Base-by-base conservation (phyloP, 768 basidiomycete genomes). In the Lactarius hengduanensis region DNA sequence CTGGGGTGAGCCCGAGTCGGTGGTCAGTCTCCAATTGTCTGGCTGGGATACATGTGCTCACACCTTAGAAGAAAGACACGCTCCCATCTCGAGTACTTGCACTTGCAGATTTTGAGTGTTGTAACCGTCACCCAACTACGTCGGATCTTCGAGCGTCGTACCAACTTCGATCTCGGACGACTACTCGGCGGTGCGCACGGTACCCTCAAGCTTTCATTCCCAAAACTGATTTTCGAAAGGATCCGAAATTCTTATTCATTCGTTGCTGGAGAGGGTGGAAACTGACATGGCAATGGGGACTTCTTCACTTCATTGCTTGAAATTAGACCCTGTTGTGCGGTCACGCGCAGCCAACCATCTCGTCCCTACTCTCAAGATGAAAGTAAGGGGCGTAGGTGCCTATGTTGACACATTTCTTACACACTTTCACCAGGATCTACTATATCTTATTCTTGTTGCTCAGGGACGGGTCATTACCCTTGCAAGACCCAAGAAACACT, bases 1-100 rank as follows among this genome's bases (percentile, higher is more conserved):
- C 13, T 96, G 93, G 92, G 92, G 92, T 15, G 97, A 98, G 77
- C 96, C 97, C 0, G 97, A 98, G 77, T 92, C 91, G 67, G 89
- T 98, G 69, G 96, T 98, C 78, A 78, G 93, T 80, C 60, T 45
- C 38, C 15, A 63, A 38, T 20, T 26, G n/a, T 34, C 45, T 57
- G 64, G 41, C 20, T 50, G 20, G 18, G 61, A 56, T 59, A 61
- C 65, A 56, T 70, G 68, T 71, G 67, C 72, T 80, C 73, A 78
- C 72, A 65, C 76, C 81, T 74, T 78, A 81, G 79, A 89, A 87
- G 84, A 63, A 87, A 98, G 96, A 89, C 91, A 70, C 85, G 96
- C 63, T 84, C 87, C 26, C 97, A 98, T 80, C 84, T 99, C 67
- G 96, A 98, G 76, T 97, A 97, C 77, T 80, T 98, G 9, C 91